Evolutionary conservation across 371 early-diverging fungal species (phyloP).

Genomic region (Syncephalastrum monosporum): DNA sequence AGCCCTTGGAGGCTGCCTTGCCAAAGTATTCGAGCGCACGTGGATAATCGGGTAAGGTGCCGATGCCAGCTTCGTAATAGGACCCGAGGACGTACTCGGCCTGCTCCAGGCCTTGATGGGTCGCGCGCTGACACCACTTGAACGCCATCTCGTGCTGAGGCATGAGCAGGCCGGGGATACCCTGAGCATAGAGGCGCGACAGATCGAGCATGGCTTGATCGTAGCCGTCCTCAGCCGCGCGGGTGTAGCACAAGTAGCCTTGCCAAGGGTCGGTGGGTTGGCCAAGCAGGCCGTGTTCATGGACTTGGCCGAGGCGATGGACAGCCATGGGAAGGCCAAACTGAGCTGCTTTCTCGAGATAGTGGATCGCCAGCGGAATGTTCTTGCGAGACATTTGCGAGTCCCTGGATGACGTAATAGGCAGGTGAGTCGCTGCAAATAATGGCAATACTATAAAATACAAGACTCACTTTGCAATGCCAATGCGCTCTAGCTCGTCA

Average conservation of each 20-base stretch:
- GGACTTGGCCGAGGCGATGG: constrained; percentile 17
- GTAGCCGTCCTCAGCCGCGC: constrained; percentile 23
- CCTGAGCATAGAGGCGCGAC: constrained; percentile 14
- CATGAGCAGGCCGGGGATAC: constrained; percentile 17
- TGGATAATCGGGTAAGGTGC: constrained; percentile 24
- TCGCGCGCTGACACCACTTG: constrained; percentile 29
- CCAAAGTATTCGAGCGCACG: constrained; percentile 32
- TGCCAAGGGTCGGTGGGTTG: constrained; percentile 11
- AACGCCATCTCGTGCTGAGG: constrained; percentile 17
- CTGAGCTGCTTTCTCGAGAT: constrained; percentile 16
- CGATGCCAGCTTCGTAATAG: constrained; percentile 42
- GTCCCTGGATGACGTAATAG: background rate
- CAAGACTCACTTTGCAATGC: constrained; percentile 10
- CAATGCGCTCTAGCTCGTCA: constrained; percentile 24
- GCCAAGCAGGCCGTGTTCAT: constrained; percentile 18
- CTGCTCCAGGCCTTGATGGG: constrained; percentile 19
- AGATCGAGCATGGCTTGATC: constrained; percentile 21
- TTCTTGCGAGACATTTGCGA: constrained; percentile 12
- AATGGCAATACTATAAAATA: too few relatives aligned
- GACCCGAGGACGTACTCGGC: constrained; percentile 28
- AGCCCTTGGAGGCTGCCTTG: constrained; percentile 37
- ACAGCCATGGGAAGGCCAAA: constrained; percentile 14
- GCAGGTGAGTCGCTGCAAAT: too few relatives aligned
- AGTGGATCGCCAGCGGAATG: constrained; percentile 12
- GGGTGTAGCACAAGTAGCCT: constrained; percentile 12